Evolutionary conservation across 495 filamentous ascomycete species (phyloP), one percentile per base, ranked within the genome.

Genomic region (Podospora pseudopauciseta): DNA sequence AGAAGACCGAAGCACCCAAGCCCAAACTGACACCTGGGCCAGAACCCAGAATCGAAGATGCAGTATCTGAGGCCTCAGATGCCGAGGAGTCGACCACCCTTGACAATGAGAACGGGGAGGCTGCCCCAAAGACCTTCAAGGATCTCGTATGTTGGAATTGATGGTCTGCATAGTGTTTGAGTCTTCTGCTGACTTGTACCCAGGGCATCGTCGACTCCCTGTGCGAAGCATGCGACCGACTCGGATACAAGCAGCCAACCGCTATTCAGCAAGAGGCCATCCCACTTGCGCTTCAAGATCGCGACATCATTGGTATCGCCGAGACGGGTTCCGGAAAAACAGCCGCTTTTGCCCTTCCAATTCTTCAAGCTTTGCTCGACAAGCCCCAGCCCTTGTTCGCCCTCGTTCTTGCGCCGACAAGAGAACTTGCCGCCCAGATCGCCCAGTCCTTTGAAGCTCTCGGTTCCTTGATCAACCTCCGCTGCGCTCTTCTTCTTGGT

Each of bases 271-370:
- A 76, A 18, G 80, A 92, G 75, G 81, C 91, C 1, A 94, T 96
- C 69, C 95, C 95, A 0, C 77, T 92, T 18, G 94, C 94, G 54
- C 83, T 98, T 11, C 80, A 89, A 69, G 89, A 90, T 27, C 85
- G 92, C 70, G 95, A 97, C 79, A 80, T 98, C 30, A 97, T 99
- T 70, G 95, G 93, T 44, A 84, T 97, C 26, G 94, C 95, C 32
- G 94, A 99, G 77, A 99, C 95, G 0, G 95, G 95, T 71, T 90
- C 87, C 75, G 95, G 95, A 77, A 99, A 99, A 79, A 97, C 82
- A 0, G 94, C 91, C 2, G 92, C 95, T 0, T 99, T 97, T 76
- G 90, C 90, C 0, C 78, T 99, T 0, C 95, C 95, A 0, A 94
- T 97, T 56, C 83, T 97, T 3, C 92, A 96, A 82, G 85, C 88